Percentiles rank a stretch among this genome's conserved stretches.
Conservation (phyloP, 495 filamentous ascomycete species). For the Aspergillus carlsbadensis region DNA sequence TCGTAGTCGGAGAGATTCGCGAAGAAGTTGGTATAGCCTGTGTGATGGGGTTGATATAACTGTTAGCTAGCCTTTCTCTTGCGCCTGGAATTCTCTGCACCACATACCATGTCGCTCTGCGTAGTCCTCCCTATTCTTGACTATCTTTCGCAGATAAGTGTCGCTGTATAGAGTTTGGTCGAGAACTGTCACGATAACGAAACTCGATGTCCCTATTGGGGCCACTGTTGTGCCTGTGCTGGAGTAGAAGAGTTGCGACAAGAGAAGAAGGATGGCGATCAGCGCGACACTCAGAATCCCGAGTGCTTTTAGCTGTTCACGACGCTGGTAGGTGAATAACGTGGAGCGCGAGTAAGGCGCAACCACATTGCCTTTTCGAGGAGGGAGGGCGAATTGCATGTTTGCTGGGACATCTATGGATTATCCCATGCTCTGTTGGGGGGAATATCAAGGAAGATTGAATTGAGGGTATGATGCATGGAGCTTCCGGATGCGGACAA, state of each 20-base stretch:
- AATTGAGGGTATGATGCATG: too few species aligned
- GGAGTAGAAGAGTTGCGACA: slow-evolving; percentile 49
- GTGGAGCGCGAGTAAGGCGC: slow-evolving; percentile 60
- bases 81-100: background rate
- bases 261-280: slow-evolving; percentile 61
- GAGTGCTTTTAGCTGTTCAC: slow-evolving; percentile 64
- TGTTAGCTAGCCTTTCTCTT: background rate
- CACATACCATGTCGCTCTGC: slow-evolving; percentile 81
- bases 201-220: slow-evolving; percentile 69
- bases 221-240: slow-evolving; percentile 33
- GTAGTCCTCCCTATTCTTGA: slow-evolving; percentile 82
- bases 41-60: slow-evolving; percentile 8
- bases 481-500: slow-evolving; percentile 24
- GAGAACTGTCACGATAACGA: slow-evolving; percentile 85
- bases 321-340: slow-evolving; percentile 59
- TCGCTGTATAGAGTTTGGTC: slow-evolving; percentile 60
- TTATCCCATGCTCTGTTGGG: background rate
- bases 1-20: slow-evolving; percentile 70
- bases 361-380: slow-evolving; percentile 74
- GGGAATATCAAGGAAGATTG: too few species aligned
- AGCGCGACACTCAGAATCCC: slow-evolving; percentile 56
- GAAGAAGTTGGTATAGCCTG: slow-evolving; percentile 89
- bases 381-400: slow-evolving; percentile 93
- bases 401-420: slow-evolving; percentile 12
- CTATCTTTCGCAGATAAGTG: slow-evolving; percentile 66